Base-by-base conservation (phyloP, 2,329 filamentous ascomycete species). In the Curvularia sp. region DNA sequence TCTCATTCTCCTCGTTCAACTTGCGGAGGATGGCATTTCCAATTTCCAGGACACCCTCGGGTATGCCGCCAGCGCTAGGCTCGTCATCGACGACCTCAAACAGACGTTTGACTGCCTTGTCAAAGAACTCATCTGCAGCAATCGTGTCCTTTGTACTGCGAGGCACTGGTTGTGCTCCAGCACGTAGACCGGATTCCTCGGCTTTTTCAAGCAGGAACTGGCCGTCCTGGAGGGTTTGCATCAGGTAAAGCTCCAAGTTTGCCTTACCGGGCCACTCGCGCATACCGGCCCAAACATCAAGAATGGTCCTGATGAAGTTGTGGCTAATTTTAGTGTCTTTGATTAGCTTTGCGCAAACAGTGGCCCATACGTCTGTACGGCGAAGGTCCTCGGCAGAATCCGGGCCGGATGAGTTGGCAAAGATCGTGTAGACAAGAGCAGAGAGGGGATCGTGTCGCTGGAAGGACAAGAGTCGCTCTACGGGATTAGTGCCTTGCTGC, bases 161-260 rank as follows among this genome's bases (percentile, higher is more conserved):
- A 61, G 88, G 84, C 54, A 89, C 88, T 39, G 91, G 81, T 77
- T 92, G 88, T 5, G 89, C 85, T 63, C 89, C 83, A 59, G 88
- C 87, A 34, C 88, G 86, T 61, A 90, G 72, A 7, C 77, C 84
- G 68, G 92, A 89, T 72, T 93, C 90, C 76, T 93, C 91, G 70
- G 91, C 88, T 72, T 90, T 89, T 72, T 97, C 93, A 67, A 97
- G 83, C 56, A 98, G 82, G 73, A 97, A 97, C 38, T 93, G 90
- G 65, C 95, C 95, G 69, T 96, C 91, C 78, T 97, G 92, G 30
- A 99, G 85, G 59, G 96, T 92, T 74, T 95, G 91, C 91, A 97
- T 95, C 12, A 99, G 85, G 76, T 94, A 98, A 79, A 92, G 90
- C 79, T 97, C 93, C 82, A 99, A 88, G 64, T 93, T 95, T 66